Percentiles rank a stretch among this genome's conserved stretches.
Evolutionary conservation across 805 yeast genomes (phyloP).

Genomic region (Ogataea salicorniae): DNA sequence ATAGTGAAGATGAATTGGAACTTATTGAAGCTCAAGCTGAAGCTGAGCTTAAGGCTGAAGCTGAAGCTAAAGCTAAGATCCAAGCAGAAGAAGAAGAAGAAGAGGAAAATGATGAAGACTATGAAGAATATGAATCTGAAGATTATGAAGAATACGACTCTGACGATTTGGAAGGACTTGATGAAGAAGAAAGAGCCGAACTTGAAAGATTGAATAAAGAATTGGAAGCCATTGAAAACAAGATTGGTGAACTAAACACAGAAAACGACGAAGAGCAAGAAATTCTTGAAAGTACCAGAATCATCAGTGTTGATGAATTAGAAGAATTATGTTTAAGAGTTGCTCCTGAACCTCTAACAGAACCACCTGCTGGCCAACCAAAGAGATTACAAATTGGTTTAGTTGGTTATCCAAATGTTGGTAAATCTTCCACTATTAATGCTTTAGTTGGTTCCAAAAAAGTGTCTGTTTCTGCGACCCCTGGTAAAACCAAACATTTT

Average conservation of each 20-base stretch:
- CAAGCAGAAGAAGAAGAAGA: slow-evolving; percentile 8
- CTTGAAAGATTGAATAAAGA: slow-evolving; percentile 10
- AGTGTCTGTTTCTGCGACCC: slow-evolving; percentile 97
- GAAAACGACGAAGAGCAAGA: slow-evolving; percentile 19
- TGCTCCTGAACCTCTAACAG: slow-evolving; percentile 65
- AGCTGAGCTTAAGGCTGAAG: too few relatives aligned
- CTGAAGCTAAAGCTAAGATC: too few relatives aligned
- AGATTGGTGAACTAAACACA: slow-evolving; percentile 16
- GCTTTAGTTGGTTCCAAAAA: slow-evolving; percentile 94
- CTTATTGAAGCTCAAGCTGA: too few relatives aligned
- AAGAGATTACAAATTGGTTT: slow-evolving; percentile 81
- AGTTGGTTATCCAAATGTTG: slow-evolving; percentile 94
- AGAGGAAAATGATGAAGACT: slow-evolving; percentile 12
- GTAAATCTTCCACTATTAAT: slow-evolving; percentile 87
- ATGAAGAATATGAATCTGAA: slow-evolving; percentile 16
- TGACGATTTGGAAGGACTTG: slow-evolving; percentile 11
- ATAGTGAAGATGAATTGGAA: slow-evolving; percentile 1
- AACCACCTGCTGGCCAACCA: slow-evolving; percentile 51
- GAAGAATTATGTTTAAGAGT: slow-evolving; percentile 71
- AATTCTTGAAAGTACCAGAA: slow-evolving; percentile 50
- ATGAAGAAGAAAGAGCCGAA: slow-evolving; percentile 20
- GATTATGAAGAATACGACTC: slow-evolving; percentile 16
- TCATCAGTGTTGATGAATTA: slow-evolving; percentile 76
- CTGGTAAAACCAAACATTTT: slow-evolving; percentile 98
- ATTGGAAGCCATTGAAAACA: slow-evolving; percentile 5